Conservation (phyloP, 495 filamentous ascomycete genomes). For the Haplographium delicatum region DNA sequence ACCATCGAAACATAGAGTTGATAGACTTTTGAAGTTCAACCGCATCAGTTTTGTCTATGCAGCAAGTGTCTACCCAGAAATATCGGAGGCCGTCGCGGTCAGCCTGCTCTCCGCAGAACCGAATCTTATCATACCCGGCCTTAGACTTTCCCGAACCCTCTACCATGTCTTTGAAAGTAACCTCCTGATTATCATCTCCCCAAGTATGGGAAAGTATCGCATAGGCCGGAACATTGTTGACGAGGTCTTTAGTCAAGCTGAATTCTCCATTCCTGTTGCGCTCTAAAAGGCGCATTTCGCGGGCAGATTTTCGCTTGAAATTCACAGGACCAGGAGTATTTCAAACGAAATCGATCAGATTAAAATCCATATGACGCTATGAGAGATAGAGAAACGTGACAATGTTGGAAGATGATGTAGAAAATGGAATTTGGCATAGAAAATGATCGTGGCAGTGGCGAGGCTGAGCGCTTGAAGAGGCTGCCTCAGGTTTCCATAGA, state of each 20-base stretch:
- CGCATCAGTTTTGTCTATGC: slow-evolving; percentile 14
- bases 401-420: not conserved
- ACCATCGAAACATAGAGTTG: slow-evolving; percentile 37
- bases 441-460: not conserved
- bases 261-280: not conserved
- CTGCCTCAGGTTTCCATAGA: too few relatives aligned
- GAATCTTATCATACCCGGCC: slow-evolving; percentile 28
- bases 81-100: slow-evolving; percentile 17
- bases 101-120: slow-evolving; percentile 28
- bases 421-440: not conserved
- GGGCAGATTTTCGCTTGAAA: not conserved
- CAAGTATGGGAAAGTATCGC: slow-evolving; percentile 30
- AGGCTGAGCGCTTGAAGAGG: not conserved
- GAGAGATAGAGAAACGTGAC: not conserved
- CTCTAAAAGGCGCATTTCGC: slow-evolving; percentile 10
- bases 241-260: slow-evolving; percentile 2
- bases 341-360: not conserved
- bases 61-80: slow-evolving; percentile 26
- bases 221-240: slow-evolving; percentile 4
- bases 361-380: not conserved
- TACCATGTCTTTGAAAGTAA: slow-evolving; percentile 19
- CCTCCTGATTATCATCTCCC: slow-evolving; percentile 20
- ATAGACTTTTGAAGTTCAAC: slow-evolving; percentile 30
- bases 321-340: not conserved
- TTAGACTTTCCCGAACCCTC: slow-evolving; percentile 21